A percentile compares a stretch with the other conserved stretches of the same genome.
Evolutionary conservation across 2,329 filamentous ascomycete genomes (phyloP).

Genomic region (Venturiaceae sp.): DNA sequence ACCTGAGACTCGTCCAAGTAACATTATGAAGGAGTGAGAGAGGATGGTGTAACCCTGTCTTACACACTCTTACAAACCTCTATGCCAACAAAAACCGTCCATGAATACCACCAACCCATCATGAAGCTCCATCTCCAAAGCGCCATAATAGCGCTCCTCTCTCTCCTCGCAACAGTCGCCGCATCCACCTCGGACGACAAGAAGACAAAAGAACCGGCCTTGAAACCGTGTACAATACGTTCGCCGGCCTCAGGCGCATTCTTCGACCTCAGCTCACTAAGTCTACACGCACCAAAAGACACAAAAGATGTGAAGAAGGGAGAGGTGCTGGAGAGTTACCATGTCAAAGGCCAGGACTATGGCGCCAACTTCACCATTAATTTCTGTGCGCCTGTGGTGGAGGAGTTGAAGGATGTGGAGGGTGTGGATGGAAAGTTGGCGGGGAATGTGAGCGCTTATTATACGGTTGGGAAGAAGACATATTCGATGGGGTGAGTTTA

Average conservation of each 20-base stretch:
- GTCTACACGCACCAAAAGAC: conserved; percentile 29
- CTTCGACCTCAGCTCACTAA: conserved; percentile 53
- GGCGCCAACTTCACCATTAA: conserved; percentile 76
- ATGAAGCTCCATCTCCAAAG: conserved; percentile 17
- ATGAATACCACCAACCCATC: not conserved
- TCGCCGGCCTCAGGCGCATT: conserved; percentile 52
- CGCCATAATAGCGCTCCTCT: conserved; percentile 11
- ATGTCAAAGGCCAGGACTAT: conserved; percentile 66
- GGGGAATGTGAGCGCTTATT: conserved; percentile 73
- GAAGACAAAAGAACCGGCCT: conserved; percentile 32
- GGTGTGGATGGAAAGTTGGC: conserved; percentile 54
- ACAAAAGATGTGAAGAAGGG: conserved; percentile 19
- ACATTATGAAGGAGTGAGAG: not conserved
- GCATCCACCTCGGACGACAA: conserved; percentile 30
- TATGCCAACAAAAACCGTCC: not conserved
- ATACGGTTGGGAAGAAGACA: conserved; percentile 52
- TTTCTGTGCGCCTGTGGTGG: conserved; percentile 68
- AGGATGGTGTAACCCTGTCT: not conserved
- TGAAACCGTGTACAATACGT: conserved; percentile 52
- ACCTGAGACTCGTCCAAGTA: not conserved
- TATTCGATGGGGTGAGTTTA: conserved; percentile 66
- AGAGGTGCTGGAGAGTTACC: conserved; percentile 48
- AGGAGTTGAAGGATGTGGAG: conserved; percentile 50
- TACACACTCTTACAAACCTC: too few relatives aligned
- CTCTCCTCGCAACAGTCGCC: conserved; percentile 15